Evolutionary conservation across 768 basidiomycete species (phyloP), one percentile per base, ranked within the genome.

Genomic region (Podaxis sp.): DNA sequence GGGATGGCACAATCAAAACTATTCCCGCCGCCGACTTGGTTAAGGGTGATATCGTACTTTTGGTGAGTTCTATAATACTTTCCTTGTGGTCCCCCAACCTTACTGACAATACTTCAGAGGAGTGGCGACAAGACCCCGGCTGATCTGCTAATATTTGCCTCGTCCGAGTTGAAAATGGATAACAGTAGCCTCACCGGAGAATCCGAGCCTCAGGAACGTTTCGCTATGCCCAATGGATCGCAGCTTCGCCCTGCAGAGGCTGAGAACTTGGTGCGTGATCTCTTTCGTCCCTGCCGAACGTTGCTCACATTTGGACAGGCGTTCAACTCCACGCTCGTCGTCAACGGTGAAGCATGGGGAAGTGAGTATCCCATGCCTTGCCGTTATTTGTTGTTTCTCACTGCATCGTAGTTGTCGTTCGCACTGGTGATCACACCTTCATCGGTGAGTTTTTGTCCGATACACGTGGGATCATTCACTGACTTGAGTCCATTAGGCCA

Each of bases 311-410:
- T 54, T 27, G 29, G 36, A 2, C 50, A 88, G 86, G 79, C 82
- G n/a, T 89, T 88, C 73, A 88, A 88, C 66, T 88, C 86, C 4
- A 88, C 87, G 3, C 75, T 88, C 11, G 73, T 88, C 11, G 84
- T 89, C 62, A 88, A 87, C 66, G 87, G 88, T n/a, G 87, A 89
- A 77, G 88, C 75, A 62, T 88, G 85, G 82, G 87, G 87, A 61
- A 70, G 86, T 86, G 67, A 69, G 83, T 76, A n/a, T 43, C 4
- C 9, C 29, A 15, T 24, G 11, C 47, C 46, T 24, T 6, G 37
- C 8, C 3, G 43, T 24, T 3, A 33, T 15, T 25, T 46, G 56
- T 40, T 24, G 27, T 52, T 40, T 27, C 57, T 43, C 43, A 25
- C 1, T 55, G 63, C 41, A 53, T 55, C 37, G 7, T 60, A 87